Percentiles rank a stretch among this genome's conserved stretches.
Conservation (phyloP, 441 rosid species). For the Omphalea diandra region DNA sequence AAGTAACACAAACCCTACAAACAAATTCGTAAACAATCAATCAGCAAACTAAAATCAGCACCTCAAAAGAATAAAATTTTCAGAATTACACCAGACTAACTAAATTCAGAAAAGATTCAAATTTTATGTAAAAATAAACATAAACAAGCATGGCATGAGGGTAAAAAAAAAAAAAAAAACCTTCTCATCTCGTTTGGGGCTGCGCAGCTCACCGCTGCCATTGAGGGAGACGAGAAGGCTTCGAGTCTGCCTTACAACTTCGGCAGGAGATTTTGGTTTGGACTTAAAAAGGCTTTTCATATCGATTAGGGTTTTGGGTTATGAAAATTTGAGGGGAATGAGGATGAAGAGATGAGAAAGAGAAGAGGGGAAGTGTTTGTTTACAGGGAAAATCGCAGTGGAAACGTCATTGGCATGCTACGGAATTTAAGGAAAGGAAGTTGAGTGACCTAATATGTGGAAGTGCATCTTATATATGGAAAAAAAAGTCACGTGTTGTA, state of each 20-base stretch:
- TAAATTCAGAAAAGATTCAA: not conserved
- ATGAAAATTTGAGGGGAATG: not conserved
- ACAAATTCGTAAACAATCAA: not conserved
- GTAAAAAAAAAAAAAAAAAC: not conserved
- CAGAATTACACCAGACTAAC: not conserved
- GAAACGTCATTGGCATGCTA: constrained; percentile 1
- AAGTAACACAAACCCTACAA: too few species aligned
- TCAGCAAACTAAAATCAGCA: not conserved
- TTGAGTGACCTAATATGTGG: not conserved
- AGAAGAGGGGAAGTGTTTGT: constrained; percentile 5
- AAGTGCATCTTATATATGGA: too few species aligned
- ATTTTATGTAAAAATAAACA: not conserved
- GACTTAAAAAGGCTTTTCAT: constrained; percentile 22
- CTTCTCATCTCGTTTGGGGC: constrained; percentile 15
- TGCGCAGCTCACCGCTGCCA: constrained; percentile 12
- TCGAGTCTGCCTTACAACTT: constrained; percentile 15
- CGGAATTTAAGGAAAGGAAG: not conserved
- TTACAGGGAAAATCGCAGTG: constrained; percentile 1
- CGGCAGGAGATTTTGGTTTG: constrained; percentile 20
- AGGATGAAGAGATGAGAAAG: not conserved
- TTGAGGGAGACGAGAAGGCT: constrained; percentile 16
- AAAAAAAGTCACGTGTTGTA: not conserved
- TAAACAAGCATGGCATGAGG: not conserved
- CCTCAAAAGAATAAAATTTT: not conserved
- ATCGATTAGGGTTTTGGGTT: not conserved